A percentile compares a stretch with the other conserved stretches of the same genome.
phyloP scores from a whole-genome alignment of 495 filamentous ascomycete species.

The Penicillium paxilli region DNA sequence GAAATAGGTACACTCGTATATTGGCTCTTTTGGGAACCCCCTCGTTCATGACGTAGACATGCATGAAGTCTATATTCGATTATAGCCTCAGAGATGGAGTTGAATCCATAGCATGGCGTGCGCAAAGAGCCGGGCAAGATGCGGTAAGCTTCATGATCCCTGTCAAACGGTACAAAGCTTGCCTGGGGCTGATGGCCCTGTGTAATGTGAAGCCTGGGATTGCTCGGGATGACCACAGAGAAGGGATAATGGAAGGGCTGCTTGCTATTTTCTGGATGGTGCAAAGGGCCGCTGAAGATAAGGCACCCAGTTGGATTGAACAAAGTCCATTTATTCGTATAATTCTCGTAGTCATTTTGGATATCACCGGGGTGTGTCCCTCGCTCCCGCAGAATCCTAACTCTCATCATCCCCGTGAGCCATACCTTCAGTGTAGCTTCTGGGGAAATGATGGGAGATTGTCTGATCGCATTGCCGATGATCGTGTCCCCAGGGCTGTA shows the following conservation, averaged over 20 bases:
- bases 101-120: neutral
- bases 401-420: slow-evolving; percentile 9
- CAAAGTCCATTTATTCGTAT: neutral
- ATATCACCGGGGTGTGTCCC: slow-evolving; percentile 5
- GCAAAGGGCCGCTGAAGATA: slow-evolving; percentile 4
- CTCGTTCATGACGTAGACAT: slow-evolving; percentile 10
- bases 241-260: slow-evolving; percentile 13
- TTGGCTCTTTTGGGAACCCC: neutral
- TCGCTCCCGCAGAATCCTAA: neutral
- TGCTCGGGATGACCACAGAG: slow-evolving; percentile 8
- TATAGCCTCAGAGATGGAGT: slow-evolving; percentile 6
- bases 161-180: slow-evolving; percentile 22
- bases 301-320: neutral
- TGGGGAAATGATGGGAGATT: slow-evolving; percentile 10
- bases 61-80: slow-evolving; percentile 20
- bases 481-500: slow-evolving; percentile 19
- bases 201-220: neutral
- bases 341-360: neutral
- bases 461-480: slow-evolving; percentile 17
- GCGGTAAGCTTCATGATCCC: slow-evolving; percentile 8
- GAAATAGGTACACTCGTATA: slow-evolving; percentile 12
- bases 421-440: slow-evolving; percentile 13
- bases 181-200: slow-evolving; percentile 3
- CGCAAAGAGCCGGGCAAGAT: slow-evolving; percentile 9
- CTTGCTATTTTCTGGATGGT: neutral